A percentile compares a stretch with the other conserved stretches of the same genome.
Conservation (phyloP, 352 stramenopile genomes). For the Phytophthora syringae region DNA sequence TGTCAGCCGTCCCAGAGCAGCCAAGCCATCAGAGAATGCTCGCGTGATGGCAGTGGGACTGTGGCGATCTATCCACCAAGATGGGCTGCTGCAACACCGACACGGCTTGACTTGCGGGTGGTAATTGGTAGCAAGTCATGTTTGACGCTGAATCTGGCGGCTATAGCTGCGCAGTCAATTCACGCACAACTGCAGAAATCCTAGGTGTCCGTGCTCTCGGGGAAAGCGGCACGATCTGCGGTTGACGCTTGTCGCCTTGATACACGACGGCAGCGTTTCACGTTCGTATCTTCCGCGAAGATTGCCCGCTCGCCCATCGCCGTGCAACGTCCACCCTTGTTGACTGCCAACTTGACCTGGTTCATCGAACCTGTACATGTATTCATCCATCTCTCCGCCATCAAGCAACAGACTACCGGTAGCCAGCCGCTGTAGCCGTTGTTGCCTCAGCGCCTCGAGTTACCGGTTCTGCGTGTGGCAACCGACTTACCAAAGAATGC, state of each 20-base stretch:
- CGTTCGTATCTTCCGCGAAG: slow-evolving; percentile 10
- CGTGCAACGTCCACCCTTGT: slow-evolving; percentile 4
- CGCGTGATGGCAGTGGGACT: slow-evolving; percentile 25
- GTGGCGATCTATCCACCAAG: slow-evolving; percentile 9
- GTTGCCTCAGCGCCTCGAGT: too few relatives aligned
- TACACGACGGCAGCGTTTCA: slow-evolving; percentile 26
- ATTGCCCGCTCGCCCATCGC: slow-evolving; percentile 20
- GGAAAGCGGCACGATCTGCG: too few relatives aligned
- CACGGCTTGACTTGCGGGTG: too few relatives aligned
- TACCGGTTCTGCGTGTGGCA: too few relatives aligned
- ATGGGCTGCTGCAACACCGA: slow-evolving; percentile 9
- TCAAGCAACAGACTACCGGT: too few relatives aligned
- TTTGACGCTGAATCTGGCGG: too few relatives aligned
- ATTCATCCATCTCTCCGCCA: neutral
- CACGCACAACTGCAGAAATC: too few relatives aligned
- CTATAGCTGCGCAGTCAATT: neutral
- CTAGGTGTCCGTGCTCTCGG: too few relatives aligned
- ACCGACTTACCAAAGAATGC: too few relatives aligned
- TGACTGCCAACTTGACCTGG: neutral
- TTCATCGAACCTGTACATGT: neutral
- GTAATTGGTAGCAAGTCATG: too few relatives aligned
- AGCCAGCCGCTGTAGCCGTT: too few relatives aligned
- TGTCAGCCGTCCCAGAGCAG: slow-evolving; percentile 17
- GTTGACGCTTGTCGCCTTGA: slow-evolving; percentile 1
- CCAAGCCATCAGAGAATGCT: slow-evolving; percentile 4